phyloP scores from a whole-genome alignment of 2,329 filamentous ascomycete genomes.

The Phaeomoniella chlamydospora region DNA sequence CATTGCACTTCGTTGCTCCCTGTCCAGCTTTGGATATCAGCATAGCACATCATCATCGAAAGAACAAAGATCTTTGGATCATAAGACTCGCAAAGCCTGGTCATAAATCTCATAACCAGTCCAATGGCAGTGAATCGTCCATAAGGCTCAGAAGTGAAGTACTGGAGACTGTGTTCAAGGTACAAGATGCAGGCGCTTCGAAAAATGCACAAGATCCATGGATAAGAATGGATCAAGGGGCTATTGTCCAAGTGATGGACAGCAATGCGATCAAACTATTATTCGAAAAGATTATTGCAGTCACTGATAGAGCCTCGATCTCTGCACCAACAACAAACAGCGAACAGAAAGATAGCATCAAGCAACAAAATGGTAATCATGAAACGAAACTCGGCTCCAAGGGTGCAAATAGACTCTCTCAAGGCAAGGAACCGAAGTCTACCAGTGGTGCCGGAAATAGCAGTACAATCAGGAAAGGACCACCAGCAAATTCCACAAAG shows the following conservation, averaged over 20 bases:
- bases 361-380: background rate
- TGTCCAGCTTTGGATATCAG: background rate
- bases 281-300: background rate
- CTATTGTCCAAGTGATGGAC: background rate
- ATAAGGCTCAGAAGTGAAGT: background rate
- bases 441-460: too few species aligned
- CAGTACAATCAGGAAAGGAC: too few species aligned
- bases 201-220: background rate
- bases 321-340: background rate
- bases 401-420: too few species aligned
- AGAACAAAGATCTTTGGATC: background rate
- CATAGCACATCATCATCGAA: background rate
- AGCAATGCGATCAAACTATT: background rate
- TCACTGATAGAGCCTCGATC: background rate
- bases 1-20: background rate
- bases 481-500: too few species aligned
- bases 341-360: background rate
- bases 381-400: background rate
- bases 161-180: background rate
- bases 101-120: background rate
- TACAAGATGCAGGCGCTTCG: background rate
- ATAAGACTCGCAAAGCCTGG: background rate
- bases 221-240: background rate
- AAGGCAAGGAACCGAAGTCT: too few species aligned
- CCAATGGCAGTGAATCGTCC: background rate